Evolutionary conservation across 2,329 filamentous ascomycete species (phyloP).

Genomic region (Dactylellina leptospora): DNA sequence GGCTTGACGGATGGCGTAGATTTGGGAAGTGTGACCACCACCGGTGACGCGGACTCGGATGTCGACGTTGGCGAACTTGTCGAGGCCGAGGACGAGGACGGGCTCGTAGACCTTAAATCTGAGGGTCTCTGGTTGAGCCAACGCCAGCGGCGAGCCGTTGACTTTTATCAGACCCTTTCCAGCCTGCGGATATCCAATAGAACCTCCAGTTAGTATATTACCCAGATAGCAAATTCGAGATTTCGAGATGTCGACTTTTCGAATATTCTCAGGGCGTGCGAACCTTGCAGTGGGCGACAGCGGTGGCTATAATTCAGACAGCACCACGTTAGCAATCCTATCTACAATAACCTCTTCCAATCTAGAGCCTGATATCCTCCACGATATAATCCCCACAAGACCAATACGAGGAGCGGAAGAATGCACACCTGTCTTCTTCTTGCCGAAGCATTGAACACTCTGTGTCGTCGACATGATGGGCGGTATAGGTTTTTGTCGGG

Average conservation of each 20-base stretch:
- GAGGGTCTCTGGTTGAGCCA: constrained; percentile 95
- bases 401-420: constrained; percentile 21
- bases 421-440: constrained; percentile 79
- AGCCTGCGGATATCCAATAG: constrained; percentile 63
- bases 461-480: constrained; percentile 77
- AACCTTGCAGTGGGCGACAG: constrained; percentile 93
- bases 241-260: constrained; percentile 42
- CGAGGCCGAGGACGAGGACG: constrained; percentile 92
- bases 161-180: constrained; percentile 95
- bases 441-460: constrained; percentile 98
- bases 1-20: constrained; percentile 98
- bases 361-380: neutral
- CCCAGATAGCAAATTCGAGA: constrained; percentile 22
- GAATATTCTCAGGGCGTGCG: constrained; percentile 58
- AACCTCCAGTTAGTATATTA: constrained; percentile 18
- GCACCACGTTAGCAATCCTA: constrained; percentile 58
- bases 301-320: constrained; percentile 69
- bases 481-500: constrained; percentile 59
- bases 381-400: neutral
- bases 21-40: constrained; percentile 96
- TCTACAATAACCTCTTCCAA: neutral
- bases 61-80: constrained; percentile 97
- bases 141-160: constrained; percentile 93
- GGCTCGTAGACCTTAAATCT: constrained; percentile 99
- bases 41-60: constrained; percentile 96